Evolutionary conservation across 495 filamentous ascomycete species (phyloP).

Genomic region (Lophium mytilinum): DNA sequence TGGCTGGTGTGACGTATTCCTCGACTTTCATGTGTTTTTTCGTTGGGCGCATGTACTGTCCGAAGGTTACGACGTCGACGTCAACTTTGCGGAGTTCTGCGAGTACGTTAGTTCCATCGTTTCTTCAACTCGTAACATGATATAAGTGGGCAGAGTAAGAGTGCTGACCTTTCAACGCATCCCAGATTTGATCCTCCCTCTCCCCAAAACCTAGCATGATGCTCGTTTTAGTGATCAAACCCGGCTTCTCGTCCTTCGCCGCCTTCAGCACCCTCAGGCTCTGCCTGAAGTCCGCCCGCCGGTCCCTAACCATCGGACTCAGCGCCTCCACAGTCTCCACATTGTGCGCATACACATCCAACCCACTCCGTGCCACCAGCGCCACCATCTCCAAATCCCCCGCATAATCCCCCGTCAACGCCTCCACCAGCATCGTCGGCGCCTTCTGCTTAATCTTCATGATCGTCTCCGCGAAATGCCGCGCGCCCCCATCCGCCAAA

Average conservation of each 20-base stretch:
- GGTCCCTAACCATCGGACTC: slow-evolving; percentile 83
- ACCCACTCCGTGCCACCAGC: slow-evolving; percentile 72
- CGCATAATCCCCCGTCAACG: slow-evolving; percentile 80
- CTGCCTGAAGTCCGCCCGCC: slow-evolving; percentile 82
- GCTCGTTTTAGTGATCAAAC: slow-evolving; percentile 91
- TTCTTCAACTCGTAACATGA: not conserved
- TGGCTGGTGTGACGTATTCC: slow-evolving; percentile 82
- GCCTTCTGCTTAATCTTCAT: slow-evolving; percentile 87
- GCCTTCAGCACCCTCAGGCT: slow-evolving; percentile 70
- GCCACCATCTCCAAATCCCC: slow-evolving; percentile 77
- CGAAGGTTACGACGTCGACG: slow-evolving; percentile 94
- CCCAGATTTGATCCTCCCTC: slow-evolving; percentile 79
- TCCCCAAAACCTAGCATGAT: slow-evolving; percentile 95
- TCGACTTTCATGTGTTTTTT: slow-evolving; percentile 95
- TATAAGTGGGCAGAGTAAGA: not conserved
- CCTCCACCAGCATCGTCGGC: slow-evolving; percentile 84
- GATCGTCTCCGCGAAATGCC: slow-evolving; percentile 91
- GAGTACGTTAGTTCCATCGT: not conserved
- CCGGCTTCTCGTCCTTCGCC: slow-evolving; percentile 65
- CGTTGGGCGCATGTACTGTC: slow-evolving; percentile 98
- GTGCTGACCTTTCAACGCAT: slow-evolving; percentile 55
- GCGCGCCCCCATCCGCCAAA: slow-evolving; percentile 75
- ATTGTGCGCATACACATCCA: slow-evolving; percentile 97
- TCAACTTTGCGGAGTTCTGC: slow-evolving; percentile 64
- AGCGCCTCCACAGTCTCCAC: slow-evolving; percentile 90